phyloP scores from a whole-genome alignment of 1,284 basidiomycete genomes.

The Singerocomus inundabilis region DNA sequence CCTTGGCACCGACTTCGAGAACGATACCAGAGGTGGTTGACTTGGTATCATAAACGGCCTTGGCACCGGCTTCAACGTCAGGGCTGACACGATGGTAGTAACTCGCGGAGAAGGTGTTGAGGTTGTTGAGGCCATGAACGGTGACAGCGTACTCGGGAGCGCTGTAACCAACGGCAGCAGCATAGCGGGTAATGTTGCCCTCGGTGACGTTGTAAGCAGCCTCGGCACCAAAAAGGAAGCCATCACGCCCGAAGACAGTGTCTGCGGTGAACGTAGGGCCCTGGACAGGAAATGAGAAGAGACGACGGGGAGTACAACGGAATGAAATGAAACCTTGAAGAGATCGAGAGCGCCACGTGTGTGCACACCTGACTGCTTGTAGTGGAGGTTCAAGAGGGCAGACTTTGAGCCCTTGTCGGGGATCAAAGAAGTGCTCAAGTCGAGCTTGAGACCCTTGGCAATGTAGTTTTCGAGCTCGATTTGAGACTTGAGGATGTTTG shows the following conservation, averaged over 20 bases:
- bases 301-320: not conserved
- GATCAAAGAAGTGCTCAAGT: constrained; percentile 81
- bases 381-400: constrained; percentile 80
- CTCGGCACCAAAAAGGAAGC: constrained; percentile 96
- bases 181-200: constrained; percentile 90
- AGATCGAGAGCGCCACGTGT: constrained; percentile 89
- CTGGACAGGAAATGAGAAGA: constrained; percentile 39
- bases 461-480: constrained; percentile 98
- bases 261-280: constrained; percentile 98
- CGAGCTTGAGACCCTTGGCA: constrained; percentile 96
- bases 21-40: constrained; percentile 83
- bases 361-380: constrained; percentile 98
- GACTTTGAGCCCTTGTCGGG: constrained; percentile 86
- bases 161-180: constrained; percentile 90
- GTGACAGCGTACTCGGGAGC: constrained; percentile 97
- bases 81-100: constrained; percentile 97
- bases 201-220: constrained; percentile 95
- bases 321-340: constrained; percentile 73
- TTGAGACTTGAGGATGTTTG: constrained; percentile 88
- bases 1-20: constrained; percentile 96
- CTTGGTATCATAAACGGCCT: constrained; percentile 97
- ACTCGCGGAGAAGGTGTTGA: constrained; percentile 91
- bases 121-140: constrained; percentile 92
- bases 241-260: constrained; percentile 93
- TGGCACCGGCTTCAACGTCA: constrained; percentile 97